A percentile compares a stretch with the other conserved stretches of the same genome.
These are phyloP conservation scores for Sesbania bispinosa DNA, from an alignment of 306 rosid species.

Conservation along the genomic window DNA sequence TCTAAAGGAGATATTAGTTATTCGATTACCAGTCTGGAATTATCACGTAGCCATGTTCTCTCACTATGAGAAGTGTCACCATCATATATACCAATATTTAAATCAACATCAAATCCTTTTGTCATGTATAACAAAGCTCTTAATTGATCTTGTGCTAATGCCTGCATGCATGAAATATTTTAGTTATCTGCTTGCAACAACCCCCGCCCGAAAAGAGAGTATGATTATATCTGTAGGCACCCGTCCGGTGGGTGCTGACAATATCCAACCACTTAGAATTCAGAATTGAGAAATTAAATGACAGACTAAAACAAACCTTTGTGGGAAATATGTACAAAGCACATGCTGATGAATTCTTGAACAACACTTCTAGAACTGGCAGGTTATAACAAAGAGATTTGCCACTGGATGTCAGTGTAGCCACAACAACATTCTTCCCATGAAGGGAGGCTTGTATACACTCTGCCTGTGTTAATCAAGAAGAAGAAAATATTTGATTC, in stretches of 20 bases:
- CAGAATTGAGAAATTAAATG: background rate
- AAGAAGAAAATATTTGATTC: slow-evolving; percentile 19
- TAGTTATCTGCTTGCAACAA: slow-evolving; percentile 8
- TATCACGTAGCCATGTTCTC: slow-evolving; percentile 62
- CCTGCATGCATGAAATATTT: slow-evolving; percentile 48
- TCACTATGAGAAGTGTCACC: slow-evolving; percentile 80
- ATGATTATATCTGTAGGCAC: no score
- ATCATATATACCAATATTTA: slow-evolving; percentile 82
- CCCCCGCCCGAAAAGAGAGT: background rate
- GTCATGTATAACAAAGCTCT: slow-evolving; percentile 66
- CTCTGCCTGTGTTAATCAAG: slow-evolving; percentile 50
- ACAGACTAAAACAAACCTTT: slow-evolving; percentile 54
- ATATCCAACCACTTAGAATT: slow-evolving; percentile 19
- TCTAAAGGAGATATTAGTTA: slow-evolving; percentile 14
- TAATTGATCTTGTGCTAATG: slow-evolving; percentile 95
- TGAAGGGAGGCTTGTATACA: slow-evolving; percentile 71
- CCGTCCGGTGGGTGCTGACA: no score
- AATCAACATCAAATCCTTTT: slow-evolving; percentile 52
- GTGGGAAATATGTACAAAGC: slow-evolving; percentile 92
- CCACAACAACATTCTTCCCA: slow-evolving; percentile 74
- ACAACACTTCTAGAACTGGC: slow-evolving; percentile 71
- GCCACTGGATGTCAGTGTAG: slow-evolving; percentile 96
- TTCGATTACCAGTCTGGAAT: slow-evolving; percentile 78
- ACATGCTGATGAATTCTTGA: slow-evolving; percentile 52
- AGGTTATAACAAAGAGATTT: slow-evolving; percentile 94